Percentiles rank a stretch among this genome's conserved stretches.
Evolutionary conservation across 257 asterid species (phyloP).

Genomic region (Solanum boliviense): DNA sequence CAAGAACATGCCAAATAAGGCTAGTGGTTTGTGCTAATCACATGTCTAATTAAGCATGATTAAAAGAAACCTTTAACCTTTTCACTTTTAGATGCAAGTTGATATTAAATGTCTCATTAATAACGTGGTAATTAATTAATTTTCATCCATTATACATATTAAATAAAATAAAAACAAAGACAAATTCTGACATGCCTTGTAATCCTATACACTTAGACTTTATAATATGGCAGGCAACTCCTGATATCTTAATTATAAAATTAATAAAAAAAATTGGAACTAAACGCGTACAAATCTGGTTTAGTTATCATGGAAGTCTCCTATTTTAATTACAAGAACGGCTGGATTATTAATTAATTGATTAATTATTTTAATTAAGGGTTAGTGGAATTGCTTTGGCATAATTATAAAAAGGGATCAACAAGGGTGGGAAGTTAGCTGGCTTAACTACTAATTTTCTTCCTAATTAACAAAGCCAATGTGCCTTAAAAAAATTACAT

Average conservation of each 20-base stretch:
- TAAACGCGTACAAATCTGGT: slow-evolving; percentile 4
- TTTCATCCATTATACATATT: background rate
- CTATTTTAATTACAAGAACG: background rate
- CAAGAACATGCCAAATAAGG: background rate
- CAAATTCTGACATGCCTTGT: slow-evolving; percentile 34
- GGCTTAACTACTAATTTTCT: background rate
- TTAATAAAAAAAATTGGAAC: slow-evolving; percentile 1
- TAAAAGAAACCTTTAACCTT: background rate
- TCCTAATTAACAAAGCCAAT: background rate
- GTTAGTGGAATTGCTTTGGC: background rate
- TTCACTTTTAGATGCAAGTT: slow-evolving; percentile 8
- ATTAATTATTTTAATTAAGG: background rate
- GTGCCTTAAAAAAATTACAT: background rate
- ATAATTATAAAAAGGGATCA: background rate
- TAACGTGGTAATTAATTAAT: background rate
- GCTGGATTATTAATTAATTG: background rate
- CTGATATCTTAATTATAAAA: slow-evolving; percentile 11
- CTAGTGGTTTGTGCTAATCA: background rate
- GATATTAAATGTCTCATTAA: background rate
- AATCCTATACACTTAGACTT: slow-evolving; percentile 5
- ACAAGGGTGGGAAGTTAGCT: background rate
- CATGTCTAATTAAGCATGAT: slow-evolving; percentile 8
- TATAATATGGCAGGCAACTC: slow-evolving; percentile 25
- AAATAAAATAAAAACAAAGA: slow-evolving; percentile 9
- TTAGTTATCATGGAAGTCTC: background rate